Conservation (phyloP, 2,329 filamentous ascomycete genomes). For the Septoria linicola region DNA sequence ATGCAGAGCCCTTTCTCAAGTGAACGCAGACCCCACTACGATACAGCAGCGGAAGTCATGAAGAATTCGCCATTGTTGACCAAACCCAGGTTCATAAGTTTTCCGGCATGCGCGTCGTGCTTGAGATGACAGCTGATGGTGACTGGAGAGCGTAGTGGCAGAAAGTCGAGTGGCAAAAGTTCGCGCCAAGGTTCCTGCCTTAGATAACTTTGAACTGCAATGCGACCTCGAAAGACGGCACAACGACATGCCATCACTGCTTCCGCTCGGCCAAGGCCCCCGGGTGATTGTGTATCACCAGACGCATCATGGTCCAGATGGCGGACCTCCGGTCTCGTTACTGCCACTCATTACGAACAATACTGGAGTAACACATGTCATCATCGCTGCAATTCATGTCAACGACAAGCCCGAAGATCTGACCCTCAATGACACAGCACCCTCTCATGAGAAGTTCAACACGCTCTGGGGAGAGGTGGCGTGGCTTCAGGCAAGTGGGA, state of each 20-base stretch:
- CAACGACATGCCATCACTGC: constrained; percentile 28
- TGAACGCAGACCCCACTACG: no score
- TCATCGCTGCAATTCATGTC: constrained; percentile 82
- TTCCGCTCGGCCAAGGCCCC: constrained; percentile 40
- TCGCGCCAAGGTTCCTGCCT: neutral
- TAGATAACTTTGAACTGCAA: neutral
- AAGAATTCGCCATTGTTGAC: no score
- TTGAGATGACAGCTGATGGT: no score
- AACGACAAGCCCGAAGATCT: constrained; percentile 66
- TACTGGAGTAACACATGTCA: constrained; percentile 73
- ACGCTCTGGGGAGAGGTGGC: constrained; percentile 77
- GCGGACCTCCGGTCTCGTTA: constrained; percentile 58
- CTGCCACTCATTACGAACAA: constrained; percentile 60
- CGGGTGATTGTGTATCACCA: constrained; percentile 62
- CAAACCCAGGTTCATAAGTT: no score
- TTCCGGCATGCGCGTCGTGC: no score
- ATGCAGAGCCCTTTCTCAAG: no score
- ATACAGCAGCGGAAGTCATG: no score
- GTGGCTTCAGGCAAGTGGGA: constrained; percentile 67
- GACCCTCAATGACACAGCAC: constrained; percentile 77
- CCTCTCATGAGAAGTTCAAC: constrained; percentile 61
- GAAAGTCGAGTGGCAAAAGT: no score
- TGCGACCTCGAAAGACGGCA: neutral
- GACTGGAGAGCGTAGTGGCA: no score
- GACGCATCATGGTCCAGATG: constrained; percentile 57